Conservation (phyloP, 805 yeast species). For the Osmozyma mogii region DNA sequence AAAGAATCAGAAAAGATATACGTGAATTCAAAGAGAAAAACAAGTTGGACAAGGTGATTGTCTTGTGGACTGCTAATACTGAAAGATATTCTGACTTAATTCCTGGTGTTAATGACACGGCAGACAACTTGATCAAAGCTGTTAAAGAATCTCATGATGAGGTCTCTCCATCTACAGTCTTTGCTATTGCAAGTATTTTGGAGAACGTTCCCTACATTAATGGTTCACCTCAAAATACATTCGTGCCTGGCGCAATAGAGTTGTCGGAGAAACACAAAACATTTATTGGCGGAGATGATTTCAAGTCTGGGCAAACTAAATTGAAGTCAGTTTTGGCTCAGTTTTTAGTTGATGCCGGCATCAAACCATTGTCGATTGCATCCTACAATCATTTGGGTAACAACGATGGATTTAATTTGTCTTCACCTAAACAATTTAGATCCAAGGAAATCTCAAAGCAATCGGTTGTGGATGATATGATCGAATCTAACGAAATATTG, state of each 20-base stretch:
- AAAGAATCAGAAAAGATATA: conserved; percentile 78
- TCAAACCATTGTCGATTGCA: conserved; percentile 88
- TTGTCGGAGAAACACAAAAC: conserved; percentile 70
- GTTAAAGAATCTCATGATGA: conserved; percentile 76
- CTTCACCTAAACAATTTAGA: conserved; percentile 88
- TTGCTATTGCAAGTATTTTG: conserved; percentile 87
- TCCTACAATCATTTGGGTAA: conserved; percentile 95
- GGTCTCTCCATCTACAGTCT: conserved; percentile 86
- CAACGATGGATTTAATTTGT: conserved; percentile 89
- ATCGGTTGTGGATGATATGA: conserved; percentile 90
- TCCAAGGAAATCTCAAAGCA: conserved; percentile 93
- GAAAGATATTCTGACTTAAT: conserved; percentile 81
- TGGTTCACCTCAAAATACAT: conserved; percentile 96
- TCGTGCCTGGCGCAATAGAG: conserved; percentile 91
- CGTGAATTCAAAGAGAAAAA: conserved; percentile 65
- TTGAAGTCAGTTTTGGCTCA: conserved; percentile 94
- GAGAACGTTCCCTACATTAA: conserved; percentile 87
- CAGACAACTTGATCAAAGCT: conserved; percentile 66
- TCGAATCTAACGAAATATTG: conserved; percentile 75
- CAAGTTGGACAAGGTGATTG: conserved; percentile 75
- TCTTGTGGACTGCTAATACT: conserved; percentile 96
- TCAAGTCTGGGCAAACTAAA: conserved; percentile 95
- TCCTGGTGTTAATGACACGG: conserved; percentile 80
- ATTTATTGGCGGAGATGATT: conserved; percentile 94
- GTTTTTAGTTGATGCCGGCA: conserved; percentile 94